Conservation (phyloP, 352 stramenopile genomes). For the Globisporangium cystogenes region DNA sequence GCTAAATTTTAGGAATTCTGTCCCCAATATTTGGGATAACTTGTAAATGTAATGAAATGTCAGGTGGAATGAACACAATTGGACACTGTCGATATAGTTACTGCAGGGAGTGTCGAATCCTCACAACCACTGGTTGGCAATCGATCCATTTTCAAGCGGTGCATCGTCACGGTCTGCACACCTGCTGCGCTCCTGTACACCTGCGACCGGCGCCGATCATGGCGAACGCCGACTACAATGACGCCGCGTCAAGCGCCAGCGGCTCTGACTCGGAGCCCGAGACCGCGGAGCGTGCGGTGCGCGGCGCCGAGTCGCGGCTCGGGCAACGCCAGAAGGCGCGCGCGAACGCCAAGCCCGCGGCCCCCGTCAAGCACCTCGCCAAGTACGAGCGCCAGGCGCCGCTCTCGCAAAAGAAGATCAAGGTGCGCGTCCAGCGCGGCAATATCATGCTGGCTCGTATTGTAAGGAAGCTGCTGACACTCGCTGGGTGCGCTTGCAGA, state of each 20-base stretch:
- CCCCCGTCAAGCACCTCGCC: conserved; percentile 55
- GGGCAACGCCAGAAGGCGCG: conserved; percentile 23
- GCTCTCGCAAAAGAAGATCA: conserved; percentile 53
- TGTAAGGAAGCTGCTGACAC: not conserved
- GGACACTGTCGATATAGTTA: too few species aligned
- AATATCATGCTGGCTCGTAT: too few species aligned
- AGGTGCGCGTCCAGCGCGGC: conserved; percentile 17
- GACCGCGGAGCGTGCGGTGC: conserved; percentile 49
- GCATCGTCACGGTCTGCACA: too few species aligned
- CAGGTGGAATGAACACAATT: too few species aligned
- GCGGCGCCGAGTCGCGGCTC: conserved; percentile 53
- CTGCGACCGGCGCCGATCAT: too few species aligned
- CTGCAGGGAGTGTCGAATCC: too few species aligned
- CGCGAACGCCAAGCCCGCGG: conserved; percentile 6
- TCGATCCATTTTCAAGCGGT: too few species aligned
- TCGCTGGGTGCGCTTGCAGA: conserved; percentile 10
- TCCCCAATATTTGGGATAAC: too few species aligned
- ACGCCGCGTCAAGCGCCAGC: conserved; percentile 25
- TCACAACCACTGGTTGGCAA: too few species aligned
- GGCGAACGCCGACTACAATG: conserved; percentile 27
- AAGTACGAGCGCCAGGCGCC: conserved; percentile 69
- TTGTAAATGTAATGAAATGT: too few species aligned
- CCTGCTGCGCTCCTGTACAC: conserved; percentile 1
- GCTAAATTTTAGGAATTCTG: too few species aligned
- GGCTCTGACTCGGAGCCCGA: conserved; percentile 56